Percentiles rank a stretch among this genome's conserved stretches.
Evolutionary conservation across 2,329 filamentous ascomycete genomes (phyloP).

Genomic region (Colletotrichum lupini): DNA sequence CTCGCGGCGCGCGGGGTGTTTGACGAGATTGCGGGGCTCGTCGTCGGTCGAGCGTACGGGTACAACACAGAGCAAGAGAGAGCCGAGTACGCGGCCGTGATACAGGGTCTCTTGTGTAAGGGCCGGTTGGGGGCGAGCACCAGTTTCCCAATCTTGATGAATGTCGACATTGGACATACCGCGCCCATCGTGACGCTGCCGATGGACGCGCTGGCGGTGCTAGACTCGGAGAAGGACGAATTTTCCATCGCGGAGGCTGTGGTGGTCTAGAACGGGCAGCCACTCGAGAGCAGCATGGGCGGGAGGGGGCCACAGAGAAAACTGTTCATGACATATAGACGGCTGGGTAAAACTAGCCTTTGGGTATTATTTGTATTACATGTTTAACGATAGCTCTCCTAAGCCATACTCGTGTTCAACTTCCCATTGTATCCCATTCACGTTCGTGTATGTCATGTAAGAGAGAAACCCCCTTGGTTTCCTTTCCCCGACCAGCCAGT

Average conservation of each 20-base stretch:
- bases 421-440: slow-evolving; percentile 9
- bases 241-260: slow-evolving; percentile 46
- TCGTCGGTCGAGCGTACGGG: slow-evolving; percentile 54
- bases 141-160: slow-evolving; percentile 53
- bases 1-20: slow-evolving; percentile 54
- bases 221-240: slow-evolving; percentile 51
- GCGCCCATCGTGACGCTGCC: slow-evolving; percentile 54
- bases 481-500: neutral
- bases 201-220: slow-evolving; percentile 47
- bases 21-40: slow-evolving; percentile 52
- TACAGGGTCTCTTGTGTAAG: slow-evolving; percentile 49
- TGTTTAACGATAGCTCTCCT: slow-evolving; percentile 3
- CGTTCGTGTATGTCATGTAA: slow-evolving; percentile 16
- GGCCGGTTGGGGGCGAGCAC: slow-evolving; percentile 40
- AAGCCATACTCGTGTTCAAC: neutral
- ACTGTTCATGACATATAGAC: neutral
- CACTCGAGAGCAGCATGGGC: no score
- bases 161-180: slow-evolving; percentile 56
- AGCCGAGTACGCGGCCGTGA: slow-evolving; percentile 43
- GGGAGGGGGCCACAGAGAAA: neutral
- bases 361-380: slow-evolving; percentile 34
- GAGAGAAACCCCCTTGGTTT: neutral
- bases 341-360: neutral
- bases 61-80: slow-evolving; percentile 47
- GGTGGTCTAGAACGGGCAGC: slow-evolving; percentile 13